Percentiles rank a stretch among this genome's conserved stretches.
Evolutionary conservation across 176 grass and related monocot genomes (phyloP).

Genomic region (Avena atlantica): DNA sequence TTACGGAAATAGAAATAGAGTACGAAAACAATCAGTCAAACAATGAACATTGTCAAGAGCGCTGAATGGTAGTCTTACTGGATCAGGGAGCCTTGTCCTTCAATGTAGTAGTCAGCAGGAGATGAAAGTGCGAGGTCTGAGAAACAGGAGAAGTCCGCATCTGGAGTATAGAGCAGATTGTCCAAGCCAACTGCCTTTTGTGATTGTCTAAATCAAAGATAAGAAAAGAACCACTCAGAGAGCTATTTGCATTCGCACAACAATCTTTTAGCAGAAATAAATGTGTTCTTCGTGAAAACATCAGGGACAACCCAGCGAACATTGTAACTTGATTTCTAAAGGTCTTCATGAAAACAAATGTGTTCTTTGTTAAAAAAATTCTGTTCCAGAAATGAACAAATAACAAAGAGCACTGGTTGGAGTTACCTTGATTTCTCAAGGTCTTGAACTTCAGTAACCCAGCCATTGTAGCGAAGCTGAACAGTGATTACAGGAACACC

Average conservation of each 20-base stretch:
- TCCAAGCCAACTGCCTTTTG: slow-evolving; percentile 82
- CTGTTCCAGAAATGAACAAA: not conserved
- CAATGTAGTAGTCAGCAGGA: slow-evolving; percentile 92
- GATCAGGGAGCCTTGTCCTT: slow-evolving; percentile 97
- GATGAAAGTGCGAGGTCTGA: slow-evolving; percentile 96
- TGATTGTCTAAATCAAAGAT: slow-evolving; percentile 70
- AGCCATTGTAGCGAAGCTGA: slow-evolving; percentile 98
- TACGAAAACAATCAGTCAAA: slow-evolving; percentile 7
- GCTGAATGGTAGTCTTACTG: slow-evolving; percentile 69
- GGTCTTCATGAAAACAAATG: not conserved
- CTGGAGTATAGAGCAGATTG: slow-evolving; percentile 96
- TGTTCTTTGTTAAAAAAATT: not conserved
- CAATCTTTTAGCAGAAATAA: slow-evolving; percentile 5
- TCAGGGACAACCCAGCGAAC: not conserved
- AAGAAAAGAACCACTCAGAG: slow-evolving; percentile 10
- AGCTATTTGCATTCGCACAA: slow-evolving; percentile 11
- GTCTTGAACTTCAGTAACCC: slow-evolving; percentile 95
- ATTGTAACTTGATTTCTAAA: slow-evolving; percentile 1
- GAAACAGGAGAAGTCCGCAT: slow-evolving; percentile 97
- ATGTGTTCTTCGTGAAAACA: slow-evolving; percentile 1
- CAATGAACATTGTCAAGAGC: slow-evolving; percentile 10
- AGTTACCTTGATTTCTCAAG: slow-evolving; percentile 88
- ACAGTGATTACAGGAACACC: slow-evolving; percentile 98
- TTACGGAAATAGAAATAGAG: slow-evolving; percentile 21
- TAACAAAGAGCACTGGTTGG: slow-evolving; percentile 9